Percentiles rank a stretch among this genome's conserved stretches.
Conservation (phyloP, 768 basidiomycete species). For the Paxillus involutus region DNA sequence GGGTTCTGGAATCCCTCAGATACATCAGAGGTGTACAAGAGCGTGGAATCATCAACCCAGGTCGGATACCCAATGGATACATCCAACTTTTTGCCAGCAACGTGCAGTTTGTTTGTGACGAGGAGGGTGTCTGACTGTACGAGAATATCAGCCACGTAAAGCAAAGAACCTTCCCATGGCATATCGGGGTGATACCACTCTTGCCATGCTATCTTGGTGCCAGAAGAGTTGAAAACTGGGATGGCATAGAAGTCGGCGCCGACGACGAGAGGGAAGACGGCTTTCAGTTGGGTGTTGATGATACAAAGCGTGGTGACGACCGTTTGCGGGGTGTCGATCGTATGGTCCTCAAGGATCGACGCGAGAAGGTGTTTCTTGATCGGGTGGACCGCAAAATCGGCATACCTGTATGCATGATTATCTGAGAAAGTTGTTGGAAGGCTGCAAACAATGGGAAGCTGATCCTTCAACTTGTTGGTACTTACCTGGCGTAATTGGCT, state of each 20-base stretch:
- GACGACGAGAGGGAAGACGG: conserved; percentile 39
- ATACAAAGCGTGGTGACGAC: conserved; percentile 49
- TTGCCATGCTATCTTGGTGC: conserved; percentile 54
- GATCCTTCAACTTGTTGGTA: background rate
- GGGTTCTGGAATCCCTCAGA: conserved; percentile 61
- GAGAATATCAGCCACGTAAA: conserved; percentile 48
- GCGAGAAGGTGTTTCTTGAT: conserved; percentile 48
- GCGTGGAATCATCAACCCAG: conserved; percentile 43
- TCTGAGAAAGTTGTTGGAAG: too few species aligned
- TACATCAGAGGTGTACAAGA: conserved; percentile 60
- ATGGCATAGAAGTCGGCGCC: conserved; percentile 69
- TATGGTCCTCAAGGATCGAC: conserved; percentile 71
- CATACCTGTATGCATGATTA: conserved; percentile 27
- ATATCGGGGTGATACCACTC: conserved; percentile 66
- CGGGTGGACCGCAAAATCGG: conserved; percentile 58
- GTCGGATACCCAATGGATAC: conserved; percentile 35
- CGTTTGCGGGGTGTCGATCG: conserved; percentile 37
- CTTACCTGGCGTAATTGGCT: conserved; percentile 59
- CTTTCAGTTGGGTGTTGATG: conserved; percentile 44
- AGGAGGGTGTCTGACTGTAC: conserved; percentile 10
- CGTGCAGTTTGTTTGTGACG: conserved; percentile 33
- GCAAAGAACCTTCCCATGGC: conserved; percentile 63
- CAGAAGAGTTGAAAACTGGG: conserved; percentile 56
- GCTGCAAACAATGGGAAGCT: too few species aligned
- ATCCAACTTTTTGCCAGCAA: conserved; percentile 48